phyloP scores from a whole-genome alignment of 2,329 filamentous ascomycete species.

The Hirsutella thompsonii region DNA sequence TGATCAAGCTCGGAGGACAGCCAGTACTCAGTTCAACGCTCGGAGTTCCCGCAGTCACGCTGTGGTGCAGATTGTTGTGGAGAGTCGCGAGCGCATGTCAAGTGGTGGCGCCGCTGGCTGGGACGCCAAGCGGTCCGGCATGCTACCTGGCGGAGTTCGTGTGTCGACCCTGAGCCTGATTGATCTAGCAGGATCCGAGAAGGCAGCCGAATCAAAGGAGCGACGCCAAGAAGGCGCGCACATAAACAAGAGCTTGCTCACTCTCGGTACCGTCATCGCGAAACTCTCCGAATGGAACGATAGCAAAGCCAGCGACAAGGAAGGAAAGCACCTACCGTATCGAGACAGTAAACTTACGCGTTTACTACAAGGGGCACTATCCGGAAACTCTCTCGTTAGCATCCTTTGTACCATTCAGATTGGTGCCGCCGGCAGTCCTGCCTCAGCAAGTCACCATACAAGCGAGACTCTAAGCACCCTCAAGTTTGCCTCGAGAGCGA shows the following conservation, averaged over 20 bases:
- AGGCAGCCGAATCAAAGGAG: slow-evolving; percentile 91
- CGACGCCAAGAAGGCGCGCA: slow-evolving; percentile 88
- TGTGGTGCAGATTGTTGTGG: slow-evolving; percentile 96
- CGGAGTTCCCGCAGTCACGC: slow-evolving; percentile 96
- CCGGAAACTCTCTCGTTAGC: slow-evolving; percentile 87
- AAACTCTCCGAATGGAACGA: slow-evolving; percentile 84
- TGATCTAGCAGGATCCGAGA: slow-evolving; percentile 90
- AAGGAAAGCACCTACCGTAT: slow-evolving; percentile 88
- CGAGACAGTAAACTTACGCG: slow-evolving; percentile 95
- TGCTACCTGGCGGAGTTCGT: slow-evolving; percentile 77
- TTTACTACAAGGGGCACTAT: slow-evolving; percentile 80
- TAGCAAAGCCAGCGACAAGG: slow-evolving; percentile 62
- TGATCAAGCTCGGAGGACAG: slow-evolving; percentile 78
- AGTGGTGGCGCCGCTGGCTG: slow-evolving; percentile 26
- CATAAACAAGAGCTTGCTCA: slow-evolving; percentile 96
- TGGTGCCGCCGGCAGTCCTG: slow-evolving; percentile 60
- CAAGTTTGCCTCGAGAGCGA: slow-evolving; percentile 91
- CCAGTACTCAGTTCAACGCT: slow-evolving; percentile 93
- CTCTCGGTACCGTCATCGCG: slow-evolving; percentile 87
- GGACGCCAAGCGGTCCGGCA: slow-evolving; percentile 50
- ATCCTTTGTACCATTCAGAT: slow-evolving; percentile 96
- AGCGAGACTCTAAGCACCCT: slow-evolving; percentile 88
- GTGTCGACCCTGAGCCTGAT: slow-evolving; percentile 94
- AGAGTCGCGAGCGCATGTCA: slow-evolving; percentile 78
- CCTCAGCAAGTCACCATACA: slow-evolving; percentile 61